Evolutionary conservation across 345 rosid genomes (phyloP).

Genomic region (Citrus cavaleriei): DNA sequence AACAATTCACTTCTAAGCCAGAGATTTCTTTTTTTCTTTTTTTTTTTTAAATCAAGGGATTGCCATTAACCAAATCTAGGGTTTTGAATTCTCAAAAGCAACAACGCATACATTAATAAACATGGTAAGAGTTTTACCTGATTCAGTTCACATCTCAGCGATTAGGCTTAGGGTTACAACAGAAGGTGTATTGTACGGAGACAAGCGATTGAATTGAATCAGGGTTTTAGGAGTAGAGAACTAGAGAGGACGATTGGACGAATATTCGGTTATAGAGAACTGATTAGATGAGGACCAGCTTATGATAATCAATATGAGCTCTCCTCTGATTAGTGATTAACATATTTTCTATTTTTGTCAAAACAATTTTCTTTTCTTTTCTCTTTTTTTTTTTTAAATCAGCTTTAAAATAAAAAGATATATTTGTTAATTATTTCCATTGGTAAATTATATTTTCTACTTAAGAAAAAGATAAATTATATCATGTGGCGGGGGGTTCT

Average conservation of each 20-base stretch:
- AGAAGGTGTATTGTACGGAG: not conserved
- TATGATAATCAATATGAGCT: not conserved
- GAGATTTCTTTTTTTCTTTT: too few species aligned
- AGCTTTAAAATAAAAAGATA: not conserved
- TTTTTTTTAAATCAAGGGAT: not conserved
- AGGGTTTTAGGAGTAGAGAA: not conserved
- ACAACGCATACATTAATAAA: not conserved
- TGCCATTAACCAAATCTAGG: not conserved
- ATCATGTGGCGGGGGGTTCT: too few species aligned
- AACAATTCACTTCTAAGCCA: not conserved
- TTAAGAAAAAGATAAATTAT: too few species aligned
- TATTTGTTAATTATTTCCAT: too few species aligned
- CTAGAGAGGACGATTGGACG: not conserved
- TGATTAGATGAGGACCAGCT: not conserved
- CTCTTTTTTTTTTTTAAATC: not conserved
- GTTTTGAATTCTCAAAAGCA: not conserved
- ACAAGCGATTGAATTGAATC: not conserved
- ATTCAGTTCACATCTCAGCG: not conserved
- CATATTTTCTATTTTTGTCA: not conserved
- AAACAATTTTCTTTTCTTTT: not conserved
- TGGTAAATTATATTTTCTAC: too few species aligned
- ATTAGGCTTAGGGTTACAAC: not conserved
- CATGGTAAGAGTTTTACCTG: not conserved
- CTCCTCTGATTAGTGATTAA: not conserved
- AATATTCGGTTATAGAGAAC: not conserved